Evolutionary conservation across 306 rosid species (phyloP).

Genomic region (Vigna trinervia): DNA sequence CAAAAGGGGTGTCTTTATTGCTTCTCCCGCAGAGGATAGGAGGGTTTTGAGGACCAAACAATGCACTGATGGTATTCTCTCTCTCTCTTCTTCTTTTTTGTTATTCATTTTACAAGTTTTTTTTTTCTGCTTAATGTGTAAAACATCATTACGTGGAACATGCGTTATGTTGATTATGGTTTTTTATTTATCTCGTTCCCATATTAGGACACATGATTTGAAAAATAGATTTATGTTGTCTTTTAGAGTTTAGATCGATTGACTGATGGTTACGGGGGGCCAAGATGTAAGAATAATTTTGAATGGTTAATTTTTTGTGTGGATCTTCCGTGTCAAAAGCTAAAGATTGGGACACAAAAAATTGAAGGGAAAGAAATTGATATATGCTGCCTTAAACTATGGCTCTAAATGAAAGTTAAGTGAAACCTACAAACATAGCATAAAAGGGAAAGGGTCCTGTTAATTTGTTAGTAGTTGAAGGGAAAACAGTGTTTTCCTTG

Average conservation of each 20-base stretch:
- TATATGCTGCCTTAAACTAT: neutral
- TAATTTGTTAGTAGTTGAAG: neutral
- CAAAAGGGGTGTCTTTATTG: conserved; percentile 52
- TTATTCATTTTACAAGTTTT: neutral
- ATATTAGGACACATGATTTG: neutral
- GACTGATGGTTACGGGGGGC: neutral
- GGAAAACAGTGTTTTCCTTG: neutral
- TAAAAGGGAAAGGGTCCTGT: neutral
- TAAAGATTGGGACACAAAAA: neutral
- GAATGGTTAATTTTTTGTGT: neutral
- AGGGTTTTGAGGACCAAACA: conserved; percentile 53
- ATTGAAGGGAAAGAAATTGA: neutral
- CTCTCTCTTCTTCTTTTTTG: neutral
- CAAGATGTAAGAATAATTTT: neutral
- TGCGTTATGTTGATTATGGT: neutral
- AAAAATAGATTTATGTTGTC: neutral
- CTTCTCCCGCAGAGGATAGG: conserved; percentile 77
- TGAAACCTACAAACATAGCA: neutral
- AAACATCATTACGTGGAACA: neutral
- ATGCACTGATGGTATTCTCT: conserved; percentile 53
- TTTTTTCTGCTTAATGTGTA: neutral
- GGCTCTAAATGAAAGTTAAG: neutral
- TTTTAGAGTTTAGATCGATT: neutral
- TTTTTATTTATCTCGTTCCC: neutral
- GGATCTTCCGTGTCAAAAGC: conserved; percentile 3